Evolutionary conservation across 1,284 basidiomycete genomes (phyloP).

Genomic region (Anthracocystis walkeri): DNA sequence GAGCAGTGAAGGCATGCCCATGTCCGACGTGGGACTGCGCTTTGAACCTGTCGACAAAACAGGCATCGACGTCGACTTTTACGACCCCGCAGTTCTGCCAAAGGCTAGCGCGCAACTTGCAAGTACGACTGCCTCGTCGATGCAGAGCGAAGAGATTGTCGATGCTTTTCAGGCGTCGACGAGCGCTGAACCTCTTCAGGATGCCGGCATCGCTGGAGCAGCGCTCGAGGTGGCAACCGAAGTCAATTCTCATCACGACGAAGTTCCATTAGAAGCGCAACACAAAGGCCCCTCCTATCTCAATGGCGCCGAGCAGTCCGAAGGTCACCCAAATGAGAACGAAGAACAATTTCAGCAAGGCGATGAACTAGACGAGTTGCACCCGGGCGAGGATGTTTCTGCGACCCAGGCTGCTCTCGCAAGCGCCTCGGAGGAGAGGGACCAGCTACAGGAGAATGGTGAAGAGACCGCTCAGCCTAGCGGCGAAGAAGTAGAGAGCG

Average conservation of each 20-base stretch:
- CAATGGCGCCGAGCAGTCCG: neutral
- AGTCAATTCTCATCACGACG: neutral
- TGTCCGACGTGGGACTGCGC: constrained; percentile 28
- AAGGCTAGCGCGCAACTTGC: neutral
- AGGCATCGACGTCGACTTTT: constrained; percentile 34
- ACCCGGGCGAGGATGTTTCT: neutral
- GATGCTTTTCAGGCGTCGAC: neutral
- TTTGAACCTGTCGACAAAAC: constrained; percentile 17
- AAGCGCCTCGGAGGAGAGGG: constrained; percentile 2
- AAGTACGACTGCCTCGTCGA: neutral
- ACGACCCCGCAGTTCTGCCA: constrained; percentile 11
- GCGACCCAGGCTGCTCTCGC: neutral
- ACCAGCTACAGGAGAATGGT: constrained; percentile 17
- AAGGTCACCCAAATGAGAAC: neutral
- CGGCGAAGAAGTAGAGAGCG: constrained; percentile 6
- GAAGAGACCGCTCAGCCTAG: constrained; percentile 1
- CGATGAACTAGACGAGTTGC: constrained; percentile 18
- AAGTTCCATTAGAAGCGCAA: neutral
- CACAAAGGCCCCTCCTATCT: neutral
- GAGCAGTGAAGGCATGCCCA: constrained; percentile 25
- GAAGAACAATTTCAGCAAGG: neutral
- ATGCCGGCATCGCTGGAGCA: neutral
- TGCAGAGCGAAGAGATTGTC: constrained; percentile 2
- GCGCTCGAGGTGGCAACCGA: constrained; percentile 1
- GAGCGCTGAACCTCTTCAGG: neutral